A percentile compares a stretch with the other conserved stretches of the same genome.
Evolutionary conservation across 1,284 basidiomycete species (phyloP).

Genomic region (Puccinia triticina): DNA sequence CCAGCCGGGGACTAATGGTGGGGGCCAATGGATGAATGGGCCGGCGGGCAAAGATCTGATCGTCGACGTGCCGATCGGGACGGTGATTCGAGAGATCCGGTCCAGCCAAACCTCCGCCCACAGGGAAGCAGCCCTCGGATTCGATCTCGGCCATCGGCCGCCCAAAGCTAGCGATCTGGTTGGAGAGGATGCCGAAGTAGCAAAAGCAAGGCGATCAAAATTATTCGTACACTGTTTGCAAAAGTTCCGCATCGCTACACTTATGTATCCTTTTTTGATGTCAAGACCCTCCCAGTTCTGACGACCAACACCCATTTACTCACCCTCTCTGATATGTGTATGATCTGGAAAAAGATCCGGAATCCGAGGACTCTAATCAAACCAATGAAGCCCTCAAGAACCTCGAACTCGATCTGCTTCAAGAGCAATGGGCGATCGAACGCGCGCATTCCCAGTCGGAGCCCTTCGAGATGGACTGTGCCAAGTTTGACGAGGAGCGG

Average conservation of each 20-base stretch:
- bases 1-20: slow-evolving; percentile 71
- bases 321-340: neutral
- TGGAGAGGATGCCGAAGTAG: slow-evolving; percentile 64
- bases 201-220: slow-evolving; percentile 70
- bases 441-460: slow-evolving; percentile 51
- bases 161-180: slow-evolving; percentile 65
- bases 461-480: slow-evolving; percentile 47
- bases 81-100: slow-evolving; percentile 77
- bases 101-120: slow-evolving; percentile 68
- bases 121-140: slow-evolving; percentile 65
- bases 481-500: slow-evolving; percentile 62
- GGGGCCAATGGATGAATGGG: slow-evolving; percentile 82
- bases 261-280: neutral
- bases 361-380: slow-evolving; percentile 48
- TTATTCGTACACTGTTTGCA: slow-evolving; percentile 52
- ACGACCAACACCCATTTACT: neutral
- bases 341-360: slow-evolving; percentile 31
- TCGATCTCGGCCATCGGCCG: slow-evolving; percentile 58
- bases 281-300: neutral
- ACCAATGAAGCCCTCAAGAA: slow-evolving; percentile 42
- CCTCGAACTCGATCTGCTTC: slow-evolving; percentile 44
- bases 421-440: slow-evolving; percentile 53
- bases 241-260: neutral
- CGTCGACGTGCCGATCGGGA: slow-evolving; percentile 82
- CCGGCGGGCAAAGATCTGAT: slow-evolving; percentile 72